phyloP scores from a whole-genome alignment of 257 asterid species.

The Salvia miltiorrhiza region DNA sequence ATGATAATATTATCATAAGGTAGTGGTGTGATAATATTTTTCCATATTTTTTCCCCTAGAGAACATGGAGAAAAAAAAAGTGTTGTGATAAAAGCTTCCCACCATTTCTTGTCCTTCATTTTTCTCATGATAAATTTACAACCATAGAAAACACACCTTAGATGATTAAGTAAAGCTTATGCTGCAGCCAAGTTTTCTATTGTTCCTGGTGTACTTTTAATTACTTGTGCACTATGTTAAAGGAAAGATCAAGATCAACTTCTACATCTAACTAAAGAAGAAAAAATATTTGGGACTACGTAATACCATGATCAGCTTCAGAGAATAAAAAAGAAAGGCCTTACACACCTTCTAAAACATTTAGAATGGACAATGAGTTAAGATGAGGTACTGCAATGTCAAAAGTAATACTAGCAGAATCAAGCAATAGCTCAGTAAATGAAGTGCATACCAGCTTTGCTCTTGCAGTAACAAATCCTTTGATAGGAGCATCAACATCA shows the following conservation, averaged over 20 bases:
- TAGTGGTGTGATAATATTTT: no score
- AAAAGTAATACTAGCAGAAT: slow-evolving; percentile 23
- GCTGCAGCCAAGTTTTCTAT: neutral
- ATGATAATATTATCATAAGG: no score
- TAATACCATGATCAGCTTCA: neutral
- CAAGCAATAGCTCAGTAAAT: neutral
- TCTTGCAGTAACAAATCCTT: slow-evolving; percentile 94
- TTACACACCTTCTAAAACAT: slow-evolving; percentile 3
- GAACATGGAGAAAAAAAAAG: no score
- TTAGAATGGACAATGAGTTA: slow-evolving; percentile 6
- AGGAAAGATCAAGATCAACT: neutral
- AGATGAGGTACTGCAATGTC: neutral
- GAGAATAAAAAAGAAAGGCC: neutral
- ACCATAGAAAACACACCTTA: no score
- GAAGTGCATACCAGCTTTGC: slow-evolving; percentile 69
- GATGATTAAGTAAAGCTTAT: slow-evolving; percentile 12
- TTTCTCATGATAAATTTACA: no score
- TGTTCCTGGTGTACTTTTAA: neutral
- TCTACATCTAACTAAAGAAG: neutral
- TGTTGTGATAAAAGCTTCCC: no score
- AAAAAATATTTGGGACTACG: neutral
- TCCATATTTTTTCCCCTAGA: no score
- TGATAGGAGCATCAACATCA: slow-evolving; percentile 52
- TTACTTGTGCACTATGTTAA: neutral
- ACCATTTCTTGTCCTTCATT: no score